Percentiles rank a stretch among this genome's conserved stretches.
Evolutionary conservation across 2,329 filamentous ascomycete genomes (phyloP).

Genomic region (Fusarium sp.): DNA sequence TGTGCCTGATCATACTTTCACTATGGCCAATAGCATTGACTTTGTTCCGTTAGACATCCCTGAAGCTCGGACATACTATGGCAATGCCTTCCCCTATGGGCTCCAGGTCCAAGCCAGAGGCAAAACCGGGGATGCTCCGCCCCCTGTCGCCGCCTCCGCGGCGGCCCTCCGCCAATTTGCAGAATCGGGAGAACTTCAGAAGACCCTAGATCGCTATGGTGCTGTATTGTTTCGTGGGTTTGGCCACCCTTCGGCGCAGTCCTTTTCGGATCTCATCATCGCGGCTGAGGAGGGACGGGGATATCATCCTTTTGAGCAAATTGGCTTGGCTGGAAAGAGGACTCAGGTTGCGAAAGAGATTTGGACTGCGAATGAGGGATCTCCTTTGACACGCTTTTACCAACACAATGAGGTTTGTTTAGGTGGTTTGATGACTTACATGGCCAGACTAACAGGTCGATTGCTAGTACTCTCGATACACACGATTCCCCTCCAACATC

Average conservation of each 20-base stretch:
- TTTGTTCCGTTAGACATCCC: slow-evolving; percentile 24
- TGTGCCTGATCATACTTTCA: not conserved
- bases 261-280: slow-evolving; percentile 22
- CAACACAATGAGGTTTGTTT: slow-evolving; percentile 32
- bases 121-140: not conserved
- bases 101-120: slow-evolving; percentile 2
- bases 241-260: slow-evolving; percentile 25
- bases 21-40: not conserved
- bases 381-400: slow-evolving; percentile 25
- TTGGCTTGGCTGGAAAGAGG: slow-evolving; percentile 30
- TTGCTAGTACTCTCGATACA: slow-evolving; percentile 30
- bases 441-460: not conserved
- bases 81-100: slow-evolving; percentile 17
- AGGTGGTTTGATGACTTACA: not conserved
- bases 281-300: slow-evolving; percentile 26
- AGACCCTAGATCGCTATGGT: slow-evolving; percentile 13
- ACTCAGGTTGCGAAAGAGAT: slow-evolving; percentile 18
- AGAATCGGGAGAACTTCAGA: slow-evolving; percentile 20
- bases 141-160: slow-evolving; percentile 6
- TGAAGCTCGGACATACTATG: slow-evolving; percentile 24
- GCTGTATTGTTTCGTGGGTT: slow-evolving; percentile 29
- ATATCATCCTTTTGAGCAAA: slow-evolving; percentile 25
- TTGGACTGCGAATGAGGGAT: slow-evolving; percentile 35
- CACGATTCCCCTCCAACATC: slow-evolving; percentile 31
- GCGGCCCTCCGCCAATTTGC: slow-evolving; percentile 8